Percentiles rank a stretch among this genome's conserved stretches.
These are phyloP conservation scores for Gossypium herbaceum DNA, from an alignment of 345 rosid genomes.

Conservation along the genomic window DNA sequence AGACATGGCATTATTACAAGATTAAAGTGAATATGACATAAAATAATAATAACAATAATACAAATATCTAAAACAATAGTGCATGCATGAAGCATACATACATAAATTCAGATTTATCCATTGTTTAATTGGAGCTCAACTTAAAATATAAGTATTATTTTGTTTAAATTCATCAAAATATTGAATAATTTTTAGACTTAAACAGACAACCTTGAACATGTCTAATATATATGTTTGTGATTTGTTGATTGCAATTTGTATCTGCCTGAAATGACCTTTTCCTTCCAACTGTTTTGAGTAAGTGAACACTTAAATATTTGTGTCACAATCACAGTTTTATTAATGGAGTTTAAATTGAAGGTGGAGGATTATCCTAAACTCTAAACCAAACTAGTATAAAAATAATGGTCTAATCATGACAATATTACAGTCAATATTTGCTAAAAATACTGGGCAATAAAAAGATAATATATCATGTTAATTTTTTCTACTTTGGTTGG, in stretches of 20 bases:
- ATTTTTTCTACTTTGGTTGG: slow-evolving; percentile 7
- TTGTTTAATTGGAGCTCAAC: accelerated
- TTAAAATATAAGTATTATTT: too few relatives aligned
- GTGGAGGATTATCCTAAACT: not conserved
- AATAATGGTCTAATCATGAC: not conserved
- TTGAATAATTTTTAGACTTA: not conserved
- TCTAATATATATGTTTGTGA: not conserved
- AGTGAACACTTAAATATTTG: not conserved
- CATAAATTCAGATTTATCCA: too few relatives aligned
- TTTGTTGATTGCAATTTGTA: not conserved
- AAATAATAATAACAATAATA: too few relatives aligned
- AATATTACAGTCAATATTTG: not conserved
- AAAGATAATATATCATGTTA: not conserved
- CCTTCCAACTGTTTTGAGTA: not conserved
- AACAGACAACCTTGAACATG: not conserved
- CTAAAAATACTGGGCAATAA: not conserved
- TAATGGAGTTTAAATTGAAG: not conserved
- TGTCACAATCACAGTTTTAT: not conserved
- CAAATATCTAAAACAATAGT: too few relatives aligned
- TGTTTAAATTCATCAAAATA: too few relatives aligned
- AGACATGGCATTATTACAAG: too few relatives aligned
- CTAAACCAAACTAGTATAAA: not conserved
- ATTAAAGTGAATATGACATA: too few relatives aligned
- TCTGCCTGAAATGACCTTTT: not conserved
- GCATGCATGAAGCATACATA: too few relatives aligned